Evolutionary conservation across 202 grass and related monocot species (phyloP).

Genomic region (Elaeis oleifera): DNA sequence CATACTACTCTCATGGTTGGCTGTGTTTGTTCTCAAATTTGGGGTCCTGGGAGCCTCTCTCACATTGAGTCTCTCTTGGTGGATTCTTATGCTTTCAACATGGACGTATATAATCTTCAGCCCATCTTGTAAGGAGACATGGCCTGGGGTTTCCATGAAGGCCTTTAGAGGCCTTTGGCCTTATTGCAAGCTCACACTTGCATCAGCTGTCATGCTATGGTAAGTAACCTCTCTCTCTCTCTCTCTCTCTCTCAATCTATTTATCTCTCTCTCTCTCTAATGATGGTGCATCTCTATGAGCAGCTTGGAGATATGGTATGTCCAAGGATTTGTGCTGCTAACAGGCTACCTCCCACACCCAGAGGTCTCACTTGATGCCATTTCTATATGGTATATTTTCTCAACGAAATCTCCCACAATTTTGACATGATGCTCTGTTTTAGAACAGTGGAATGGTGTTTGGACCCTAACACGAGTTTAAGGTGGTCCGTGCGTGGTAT

Average conservation of each 20-base stretch:
- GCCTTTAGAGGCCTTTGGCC: constrained; percentile 61
- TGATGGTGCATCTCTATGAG: constrained; percentile 12
- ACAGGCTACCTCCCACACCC: constrained; percentile 63
- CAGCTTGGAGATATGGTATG: constrained; percentile 78
- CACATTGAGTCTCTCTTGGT: constrained; percentile 64
- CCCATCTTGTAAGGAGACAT: constrained; percentile 53
- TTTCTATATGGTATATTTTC: constrained; percentile 53
- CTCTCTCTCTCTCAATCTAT: not conserved
- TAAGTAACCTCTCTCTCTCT: constrained; percentile 22
- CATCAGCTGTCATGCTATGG: constrained; percentile 63
- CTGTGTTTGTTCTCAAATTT: constrained; percentile 39
- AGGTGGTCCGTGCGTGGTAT: too few relatives aligned
- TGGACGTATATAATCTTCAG: constrained; percentile 49
- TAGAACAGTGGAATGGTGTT: too few relatives aligned
- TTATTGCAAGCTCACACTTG: constrained; percentile 54
- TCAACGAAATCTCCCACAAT: too few relatives aligned
- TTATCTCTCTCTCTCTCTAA: not conserved
- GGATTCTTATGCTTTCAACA: constrained; percentile 45
- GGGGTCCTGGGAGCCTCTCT: constrained; percentile 46
- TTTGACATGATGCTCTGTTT: too few relatives aligned
- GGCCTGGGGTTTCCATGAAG: constrained; percentile 42
- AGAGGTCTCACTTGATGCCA: constrained; percentile 59
- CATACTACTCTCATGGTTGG: constrained; percentile 42
- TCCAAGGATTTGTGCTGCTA: constrained; percentile 71
- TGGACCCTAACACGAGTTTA: too few relatives aligned